Percentiles rank a stretch among this genome's conserved stretches.
phyloP scores from a whole-genome alignment of 257 asterid species.

The Solanum bulbocastanum region DNA sequence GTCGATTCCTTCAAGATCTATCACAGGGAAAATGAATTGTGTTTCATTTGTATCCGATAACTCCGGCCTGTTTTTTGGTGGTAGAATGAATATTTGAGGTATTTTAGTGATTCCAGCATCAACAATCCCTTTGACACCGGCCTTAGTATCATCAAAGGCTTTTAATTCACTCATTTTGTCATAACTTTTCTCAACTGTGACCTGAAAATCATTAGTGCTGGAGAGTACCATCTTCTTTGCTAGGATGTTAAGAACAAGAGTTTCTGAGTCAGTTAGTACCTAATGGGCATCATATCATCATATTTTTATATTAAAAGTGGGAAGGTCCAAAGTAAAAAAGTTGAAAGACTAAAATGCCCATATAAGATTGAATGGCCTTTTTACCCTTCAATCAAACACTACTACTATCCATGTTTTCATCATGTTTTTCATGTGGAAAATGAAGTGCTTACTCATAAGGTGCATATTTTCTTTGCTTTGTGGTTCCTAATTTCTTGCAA shows the following conservation, averaged over 20 bases:
- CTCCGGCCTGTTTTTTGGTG: not conserved
- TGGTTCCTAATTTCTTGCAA: no score
- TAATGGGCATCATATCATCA: not conserved
- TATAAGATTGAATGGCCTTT: not conserved
- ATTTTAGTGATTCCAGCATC: slow-evolving; percentile 32
- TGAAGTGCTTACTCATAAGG: no score
- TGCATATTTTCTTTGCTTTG: no score
- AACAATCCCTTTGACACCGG: slow-evolving; percentile 61
- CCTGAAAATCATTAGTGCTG: not conserved
- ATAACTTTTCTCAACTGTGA: not conserved
- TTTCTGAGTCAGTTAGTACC: not conserved
- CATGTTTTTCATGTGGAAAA: no score
- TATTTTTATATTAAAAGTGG: no score
- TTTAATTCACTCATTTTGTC: slow-evolving; percentile 28
- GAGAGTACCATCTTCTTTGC: slow-evolving; percentile 5
- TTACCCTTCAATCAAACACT: not conserved
- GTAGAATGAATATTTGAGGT: slow-evolving; percentile 37
- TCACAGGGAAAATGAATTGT: slow-evolving; percentile 37
- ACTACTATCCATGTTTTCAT: not conserved
- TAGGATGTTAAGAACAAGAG: not conserved
- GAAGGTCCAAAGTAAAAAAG: not conserved
- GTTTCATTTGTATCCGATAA: not conserved
- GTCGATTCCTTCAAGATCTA: slow-evolving; percentile 29
- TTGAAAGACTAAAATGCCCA: not conserved
- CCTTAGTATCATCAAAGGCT: slow-evolving; percentile 48